A percentile compares a stretch with the other conserved stretches of the same genome.
phyloP scores from a whole-genome alignment of 1,284 basidiomycete species.

The Moniliella sp. region DNA sequence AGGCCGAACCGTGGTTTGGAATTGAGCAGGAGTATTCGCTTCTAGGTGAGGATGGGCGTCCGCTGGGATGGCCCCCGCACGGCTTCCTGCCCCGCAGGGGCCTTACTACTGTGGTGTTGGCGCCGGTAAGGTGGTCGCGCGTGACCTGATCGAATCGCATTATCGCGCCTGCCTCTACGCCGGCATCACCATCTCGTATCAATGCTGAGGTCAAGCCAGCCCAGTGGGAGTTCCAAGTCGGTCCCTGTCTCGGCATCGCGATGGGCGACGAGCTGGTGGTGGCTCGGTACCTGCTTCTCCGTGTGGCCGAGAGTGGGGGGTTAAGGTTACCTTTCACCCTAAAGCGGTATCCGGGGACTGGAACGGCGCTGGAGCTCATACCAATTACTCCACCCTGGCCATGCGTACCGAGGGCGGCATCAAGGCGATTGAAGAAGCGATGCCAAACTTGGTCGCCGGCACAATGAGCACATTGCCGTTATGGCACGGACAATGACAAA shows the following conservation, averaged over 20 bases:
- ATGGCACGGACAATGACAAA: slow-evolving; percentile 32
- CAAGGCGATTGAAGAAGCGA: slow-evolving; percentile 76
- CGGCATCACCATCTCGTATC: slow-evolving; percentile 94
- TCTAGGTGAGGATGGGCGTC: slow-evolving; percentile 72
- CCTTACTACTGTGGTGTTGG: slow-evolving; percentile 99
- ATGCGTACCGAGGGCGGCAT: slow-evolving; percentile 45
- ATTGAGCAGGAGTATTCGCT: slow-evolving; percentile 96
- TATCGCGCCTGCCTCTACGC: slow-evolving; percentile 87
- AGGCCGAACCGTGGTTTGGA: slow-evolving; percentile 69
- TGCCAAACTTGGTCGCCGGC: slow-evolving; percentile 42
- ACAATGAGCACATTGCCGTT: slow-evolving; percentile 35
- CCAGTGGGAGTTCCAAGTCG: slow-evolving; percentile 99
- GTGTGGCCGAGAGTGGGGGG: slow-evolving; percentile 73
- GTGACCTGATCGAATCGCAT: slow-evolving; percentile 96
- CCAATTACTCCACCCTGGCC: slow-evolving; percentile 32
- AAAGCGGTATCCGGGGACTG: slow-evolving; percentile 93
- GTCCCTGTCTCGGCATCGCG: slow-evolving; percentile 87
- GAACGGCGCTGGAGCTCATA: slow-evolving; percentile 80
- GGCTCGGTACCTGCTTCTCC: slow-evolving; percentile 29
- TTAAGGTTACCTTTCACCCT: slow-evolving; percentile 92
- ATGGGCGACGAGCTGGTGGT: slow-evolving; percentile 61
- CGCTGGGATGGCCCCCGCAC: slow-evolving; percentile 67
- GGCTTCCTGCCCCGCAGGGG: slow-evolving; percentile 99
- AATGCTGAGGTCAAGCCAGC: slow-evolving; percentile 99
- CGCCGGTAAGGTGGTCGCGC: slow-evolving; percentile 87